Percentiles rank a stretch among this genome's conserved stretches.
phyloP scores from a whole-genome alignment of 441 rosid species.

The Brassica hybrid region DNA sequence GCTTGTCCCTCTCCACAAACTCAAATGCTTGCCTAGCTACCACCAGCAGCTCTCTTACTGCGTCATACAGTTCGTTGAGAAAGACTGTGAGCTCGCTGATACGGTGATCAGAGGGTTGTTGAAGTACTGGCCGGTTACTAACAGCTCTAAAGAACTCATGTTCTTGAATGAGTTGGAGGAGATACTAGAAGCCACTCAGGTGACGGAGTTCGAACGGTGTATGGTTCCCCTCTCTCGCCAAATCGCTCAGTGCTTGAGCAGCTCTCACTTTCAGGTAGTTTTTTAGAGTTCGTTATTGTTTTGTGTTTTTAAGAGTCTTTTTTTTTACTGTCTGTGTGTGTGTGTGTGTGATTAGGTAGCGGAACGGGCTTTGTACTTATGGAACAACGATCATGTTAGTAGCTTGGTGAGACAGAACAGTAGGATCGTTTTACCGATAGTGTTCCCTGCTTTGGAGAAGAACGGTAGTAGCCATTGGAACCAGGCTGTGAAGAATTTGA shows the following conservation, averaged over 20 bases:
- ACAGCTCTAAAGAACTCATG: constrained; percentile 91
- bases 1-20: constrained; percentile 80
- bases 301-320: constrained; percentile 13
- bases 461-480: constrained; percentile 79
- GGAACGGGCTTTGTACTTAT: constrained; percentile 81
- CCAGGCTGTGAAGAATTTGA: constrained; percentile 81
- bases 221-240: constrained; percentile 78
- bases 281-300: not conserved
- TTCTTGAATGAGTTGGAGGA: constrained; percentile 89
- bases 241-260: constrained; percentile 72
- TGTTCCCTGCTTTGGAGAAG: constrained; percentile 76
- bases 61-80: constrained; percentile 80
- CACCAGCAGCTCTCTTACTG: constrained; percentile 87
- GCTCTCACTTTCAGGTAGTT: constrained; percentile 83
- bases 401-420: constrained; percentile 70
- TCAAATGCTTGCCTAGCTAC: constrained; percentile 78
- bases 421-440: constrained; percentile 67
- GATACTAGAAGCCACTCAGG: constrained; percentile 74
- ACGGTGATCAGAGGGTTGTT: constrained; percentile 70
- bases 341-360: constrained; percentile 60
- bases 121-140: constrained; percentile 88
- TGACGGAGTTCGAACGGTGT: constrained; percentile 74
- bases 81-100: constrained; percentile 85
- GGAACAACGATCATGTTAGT: constrained; percentile 83
- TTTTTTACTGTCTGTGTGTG: constrained; percentile 16